Evolutionary conservation across 176 grass and related monocot species (phyloP), one percentile per base, ranked within the genome.

Genomic region (Tillandsia leiboldiana): DNA sequence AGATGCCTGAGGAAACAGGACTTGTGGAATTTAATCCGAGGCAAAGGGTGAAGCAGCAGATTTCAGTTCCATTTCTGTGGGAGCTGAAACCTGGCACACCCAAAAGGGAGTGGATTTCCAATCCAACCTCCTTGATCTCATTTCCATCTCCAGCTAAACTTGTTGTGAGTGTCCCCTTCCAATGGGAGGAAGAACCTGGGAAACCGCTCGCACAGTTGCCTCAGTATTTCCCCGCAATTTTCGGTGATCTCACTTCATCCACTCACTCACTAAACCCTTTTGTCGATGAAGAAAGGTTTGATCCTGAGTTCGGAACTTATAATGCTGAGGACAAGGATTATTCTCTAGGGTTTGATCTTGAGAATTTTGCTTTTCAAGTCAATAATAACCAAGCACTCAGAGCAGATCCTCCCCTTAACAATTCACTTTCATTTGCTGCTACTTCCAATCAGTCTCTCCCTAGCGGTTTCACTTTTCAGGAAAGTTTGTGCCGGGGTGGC

Each of bases 131-230:
- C 58, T 23, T 77, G 9, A 66, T 29, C 49, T 78, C 74, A 48
- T 80, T 69, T 33, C 78, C 78, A 64, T 90, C 89, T 8, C 94
- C 87, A 3, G 50, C 63, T 7, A 99, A 84, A 64, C 80, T 86
- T 28, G 75, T 87, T 12, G 94, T 90, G 73, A 93, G 87, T 12
- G 94, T 90, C 72, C 94, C 94, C 2, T 99, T 93, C 59, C 64
- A 90, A 69, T 99, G 94, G 94, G 94, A 93, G 78, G 94, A 90
- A 80, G 77, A 87, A 73, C 94, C 94, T 7, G 87, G 94, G 51
- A 99, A 88, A 29, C 84, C 89, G 10, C 48, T 87, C 13, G 64
- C 76, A 24, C 70, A 75, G 6, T 47, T 75, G 48, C 70, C 64
- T 53, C 66, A 29, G 22, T 14, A 73, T 73, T 58, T 56, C 13